Percentiles rank a stretch among this genome's conserved stretches.
Conservation (phyloP, 331 rosid species). For the Pyracantha coccinea region DNA sequence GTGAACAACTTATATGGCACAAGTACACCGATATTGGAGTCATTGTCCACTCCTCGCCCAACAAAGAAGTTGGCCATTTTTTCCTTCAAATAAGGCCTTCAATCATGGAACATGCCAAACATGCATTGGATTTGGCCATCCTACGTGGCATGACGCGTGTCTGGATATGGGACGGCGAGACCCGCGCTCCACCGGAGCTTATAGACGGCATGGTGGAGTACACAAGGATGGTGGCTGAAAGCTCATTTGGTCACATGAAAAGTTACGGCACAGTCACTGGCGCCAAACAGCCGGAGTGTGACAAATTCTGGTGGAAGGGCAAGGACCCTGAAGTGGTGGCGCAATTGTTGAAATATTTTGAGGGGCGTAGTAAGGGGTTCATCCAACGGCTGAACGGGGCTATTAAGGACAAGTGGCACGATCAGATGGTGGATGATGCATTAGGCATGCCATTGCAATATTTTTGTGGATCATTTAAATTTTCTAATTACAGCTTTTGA, state of each 20-base stretch:
- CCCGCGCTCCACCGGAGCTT: conserved; percentile 34
- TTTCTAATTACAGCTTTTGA: neutral
- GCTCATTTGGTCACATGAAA: conserved; percentile 7
- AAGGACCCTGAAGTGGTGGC: conserved; percentile 36
- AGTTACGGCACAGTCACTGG: neutral
- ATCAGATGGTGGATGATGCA: conserved; percentile 32
- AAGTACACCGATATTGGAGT: neutral
- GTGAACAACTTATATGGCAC: no score
- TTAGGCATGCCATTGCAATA: conserved; percentile 24
- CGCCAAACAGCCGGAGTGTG: conserved; percentile 6
- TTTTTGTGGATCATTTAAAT: conserved; percentile 22
- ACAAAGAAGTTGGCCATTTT: neutral
- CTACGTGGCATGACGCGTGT: conserved; percentile 46
- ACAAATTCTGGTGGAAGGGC: conserved; percentile 31
- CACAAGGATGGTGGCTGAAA: conserved; percentile 15
- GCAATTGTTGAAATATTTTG: conserved; percentile 26
- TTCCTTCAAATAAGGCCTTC: conserved; percentile 33
- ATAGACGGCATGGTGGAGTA: conserved; percentile 57
- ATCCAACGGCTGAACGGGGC: conserved; percentile 58
- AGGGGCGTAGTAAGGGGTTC: conserved; percentile 32
- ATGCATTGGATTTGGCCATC: conserved; percentile 24
- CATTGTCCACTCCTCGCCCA: neutral
- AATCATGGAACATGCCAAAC: conserved; percentile 25
- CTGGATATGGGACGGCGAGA: conserved; percentile 45
- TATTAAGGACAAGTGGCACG: conserved; percentile 45